Percentiles rank a stretch among this genome's conserved stretches.
Evolutionary conservation across 1,284 basidiomycete genomes (phyloP).

Genomic region (Marasmius tenuissimus): DNA sequence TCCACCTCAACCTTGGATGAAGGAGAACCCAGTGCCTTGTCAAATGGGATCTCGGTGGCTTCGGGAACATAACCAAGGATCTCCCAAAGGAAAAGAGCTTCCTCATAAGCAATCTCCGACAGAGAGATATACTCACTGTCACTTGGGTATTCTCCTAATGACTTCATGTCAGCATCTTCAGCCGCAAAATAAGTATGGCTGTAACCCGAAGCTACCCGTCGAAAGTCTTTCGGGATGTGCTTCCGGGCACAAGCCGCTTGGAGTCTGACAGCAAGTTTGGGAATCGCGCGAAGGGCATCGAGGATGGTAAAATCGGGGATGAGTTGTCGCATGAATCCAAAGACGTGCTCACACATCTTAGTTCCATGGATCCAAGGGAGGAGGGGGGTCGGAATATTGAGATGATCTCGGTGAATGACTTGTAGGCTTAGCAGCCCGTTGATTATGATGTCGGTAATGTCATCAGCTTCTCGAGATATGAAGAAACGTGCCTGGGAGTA

Average conservation of each 20-base stretch:
- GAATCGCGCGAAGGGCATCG: background rate
- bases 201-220: background rate
- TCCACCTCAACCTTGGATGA: background rate
- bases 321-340: slow-evolving; percentile 1
- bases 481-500: background rate
- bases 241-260: background rate
- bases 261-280: background rate
- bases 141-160: background rate
- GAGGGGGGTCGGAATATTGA: background rate
- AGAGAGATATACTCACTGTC: background rate
- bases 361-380: slow-evolving; percentile 5
- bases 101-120: background rate
- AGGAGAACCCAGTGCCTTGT: too few relatives aligned
- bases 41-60: background rate
- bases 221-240: background rate
- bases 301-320: slow-evolving; percentile 4
- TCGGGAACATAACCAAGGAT: background rate
- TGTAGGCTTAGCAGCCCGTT: background rate
- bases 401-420: slow-evolving; percentile 9
- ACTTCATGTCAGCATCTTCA: background rate
- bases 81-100: background rate
- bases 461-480: slow-evolving; percentile 1
- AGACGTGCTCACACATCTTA: slow-evolving; percentile 1
- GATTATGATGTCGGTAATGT: slow-evolving; percentile 5
- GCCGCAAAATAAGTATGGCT: background rate